These are phyloP conservation scores for Cercospora beticola DNA, from an alignment of 2,329 filamentous ascomycete genomes.

Conservation along the genomic window DNA sequence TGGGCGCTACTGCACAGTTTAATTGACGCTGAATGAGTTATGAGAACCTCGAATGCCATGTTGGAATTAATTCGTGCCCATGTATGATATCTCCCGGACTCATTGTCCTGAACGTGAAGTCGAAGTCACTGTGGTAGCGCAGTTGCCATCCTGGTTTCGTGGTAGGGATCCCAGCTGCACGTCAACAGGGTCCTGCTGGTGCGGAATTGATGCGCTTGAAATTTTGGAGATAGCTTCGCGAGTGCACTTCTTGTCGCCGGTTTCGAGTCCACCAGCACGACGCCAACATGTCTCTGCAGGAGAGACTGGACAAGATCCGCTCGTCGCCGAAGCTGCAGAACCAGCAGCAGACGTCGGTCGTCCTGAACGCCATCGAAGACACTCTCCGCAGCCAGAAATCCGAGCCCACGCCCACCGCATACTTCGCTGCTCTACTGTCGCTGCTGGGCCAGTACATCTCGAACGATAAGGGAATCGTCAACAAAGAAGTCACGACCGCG, in stretches of 20 bases:
- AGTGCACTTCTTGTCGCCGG: not conserved
- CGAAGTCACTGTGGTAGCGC: not conserved
- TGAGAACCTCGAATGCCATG: not conserved
- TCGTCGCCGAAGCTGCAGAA: slow-evolving; percentile 88
- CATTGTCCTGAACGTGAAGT: not conserved
- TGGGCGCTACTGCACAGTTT: not conserved
- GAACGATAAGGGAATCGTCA: slow-evolving; percentile 62
- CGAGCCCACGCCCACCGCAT: slow-evolving; percentile 79
- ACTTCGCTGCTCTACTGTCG: slow-evolving; percentile 92
- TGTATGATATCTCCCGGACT: too few species aligned
- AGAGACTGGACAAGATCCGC: slow-evolving; percentile 96
- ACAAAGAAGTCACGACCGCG: slow-evolving; percentile 79
- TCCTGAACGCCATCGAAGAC: slow-evolving; percentile 88
- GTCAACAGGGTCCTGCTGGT: not conserved
- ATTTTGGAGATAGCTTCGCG: slow-evolving; percentile 1
- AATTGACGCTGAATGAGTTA: not conserved
- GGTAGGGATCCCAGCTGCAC: not conserved
- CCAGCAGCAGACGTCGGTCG: slow-evolving; percentile 84
- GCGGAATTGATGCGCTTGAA: slow-evolving; percentile 1
- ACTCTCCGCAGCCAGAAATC: slow-evolving; percentile 86
- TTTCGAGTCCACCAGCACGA: slow-evolving; percentile 6
- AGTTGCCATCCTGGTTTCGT: not conserved
- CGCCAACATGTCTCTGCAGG: slow-evolving; percentile 63
- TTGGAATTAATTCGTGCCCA: not conserved
- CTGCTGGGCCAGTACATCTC: slow-evolving; percentile 76